Evolutionary conservation across 1,284 basidiomycete genomes (phyloP).

Genomic region (Laetiporus sulphureus): DNA sequence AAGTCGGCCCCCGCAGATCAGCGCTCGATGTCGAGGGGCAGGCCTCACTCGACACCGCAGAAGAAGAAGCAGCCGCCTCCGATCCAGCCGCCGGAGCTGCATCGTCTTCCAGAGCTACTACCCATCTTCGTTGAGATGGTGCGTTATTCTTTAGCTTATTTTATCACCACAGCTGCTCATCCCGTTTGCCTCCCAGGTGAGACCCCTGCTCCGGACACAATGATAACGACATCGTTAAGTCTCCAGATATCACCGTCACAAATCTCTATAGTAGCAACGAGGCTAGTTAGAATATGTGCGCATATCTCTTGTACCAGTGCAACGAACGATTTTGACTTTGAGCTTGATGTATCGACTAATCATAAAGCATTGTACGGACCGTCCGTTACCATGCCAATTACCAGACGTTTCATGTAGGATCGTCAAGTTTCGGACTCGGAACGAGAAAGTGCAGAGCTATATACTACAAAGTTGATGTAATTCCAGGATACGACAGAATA

Average conservation of each 20-base stretch:
- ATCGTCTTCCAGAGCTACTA: conserved; percentile 69
- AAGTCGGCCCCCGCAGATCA: background rate
- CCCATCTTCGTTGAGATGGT: conserved; percentile 91
- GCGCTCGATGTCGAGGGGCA: conserved; percentile 2
- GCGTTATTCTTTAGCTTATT: conserved; percentile 22
- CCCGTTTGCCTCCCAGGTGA: conserved; percentile 14
- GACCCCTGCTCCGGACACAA: conserved; percentile 13
- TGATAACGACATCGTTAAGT: conserved; percentile 4
- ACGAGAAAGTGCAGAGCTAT: conserved; percentile 6
- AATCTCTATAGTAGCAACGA: conserved; percentile 12
- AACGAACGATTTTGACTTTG: background rate
- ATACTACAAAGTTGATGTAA: conserved; percentile 3
- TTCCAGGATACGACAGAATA: conserved; percentile 1
- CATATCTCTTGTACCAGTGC: conserved; percentile 6
- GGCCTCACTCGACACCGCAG: conserved; percentile 8
- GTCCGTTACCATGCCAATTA: too few relatives aligned
- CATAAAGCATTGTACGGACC: background rate
- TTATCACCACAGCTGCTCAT: conserved; percentile 6
- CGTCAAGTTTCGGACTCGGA: conserved; percentile 2
- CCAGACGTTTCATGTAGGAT: too few relatives aligned
- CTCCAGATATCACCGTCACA: conserved; percentile 3
- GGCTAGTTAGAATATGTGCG: conserved; percentile 9
- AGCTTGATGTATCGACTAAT: background rate
- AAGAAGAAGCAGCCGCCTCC: conserved; percentile 31
- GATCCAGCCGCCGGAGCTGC: conserved; percentile 72